These are phyloP conservation scores for Rubia balearica DNA, from an alignment of 305 asterid species.

Conservation along the genomic window DNA sequence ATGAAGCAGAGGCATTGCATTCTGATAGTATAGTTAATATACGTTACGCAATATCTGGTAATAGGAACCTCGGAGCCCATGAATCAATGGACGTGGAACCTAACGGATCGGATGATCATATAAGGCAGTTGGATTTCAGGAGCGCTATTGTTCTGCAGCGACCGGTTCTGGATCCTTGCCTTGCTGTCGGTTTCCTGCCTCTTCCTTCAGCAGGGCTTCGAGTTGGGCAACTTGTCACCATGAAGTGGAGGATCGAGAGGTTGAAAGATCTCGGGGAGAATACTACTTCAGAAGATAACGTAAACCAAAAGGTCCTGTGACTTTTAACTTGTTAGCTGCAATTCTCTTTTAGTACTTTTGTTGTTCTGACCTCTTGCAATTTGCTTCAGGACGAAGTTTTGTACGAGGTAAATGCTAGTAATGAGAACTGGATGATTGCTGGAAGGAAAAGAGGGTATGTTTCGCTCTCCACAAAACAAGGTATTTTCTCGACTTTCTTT, in stretches of 20 bases:
- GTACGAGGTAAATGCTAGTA: constrained; percentile 70
- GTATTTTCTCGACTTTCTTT: constrained; percentile 26
- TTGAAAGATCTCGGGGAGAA: constrained; percentile 49
- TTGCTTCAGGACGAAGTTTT: constrained; percentile 61
- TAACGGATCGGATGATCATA: constrained; percentile 30
- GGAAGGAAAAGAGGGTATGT: constrained; percentile 88
- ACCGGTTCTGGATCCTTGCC: constrained; percentile 90
- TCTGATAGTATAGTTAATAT: constrained; percentile 65
- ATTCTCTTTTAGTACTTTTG: too few species aligned
- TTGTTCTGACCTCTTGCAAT: too few species aligned
- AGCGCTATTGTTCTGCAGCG: constrained; percentile 68
- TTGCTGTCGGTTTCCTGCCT: constrained; percentile 98
- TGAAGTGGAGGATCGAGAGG: constrained; percentile 96
- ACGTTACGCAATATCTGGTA: constrained; percentile 63
- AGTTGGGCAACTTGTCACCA: constrained; percentile 89
- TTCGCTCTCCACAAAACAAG: constrained; percentile 79
- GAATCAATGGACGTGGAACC: constrained; percentile 48
- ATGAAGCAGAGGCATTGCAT: constrained; percentile 37
- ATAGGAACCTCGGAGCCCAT: constrained; percentile 79
- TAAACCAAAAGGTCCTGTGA: constrained; percentile 23
- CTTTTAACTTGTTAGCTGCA: not conserved
- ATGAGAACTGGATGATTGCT: constrained; percentile 97
- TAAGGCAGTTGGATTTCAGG: constrained; percentile 53
- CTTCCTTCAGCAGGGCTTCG: constrained; percentile 84
- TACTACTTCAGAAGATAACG: constrained; percentile 40